Evolutionary conservation across 148 eudicot genomes (phyloP), one percentile per base, ranked within the genome.

Genomic region (Vaccinium macrocarpon): DNA sequence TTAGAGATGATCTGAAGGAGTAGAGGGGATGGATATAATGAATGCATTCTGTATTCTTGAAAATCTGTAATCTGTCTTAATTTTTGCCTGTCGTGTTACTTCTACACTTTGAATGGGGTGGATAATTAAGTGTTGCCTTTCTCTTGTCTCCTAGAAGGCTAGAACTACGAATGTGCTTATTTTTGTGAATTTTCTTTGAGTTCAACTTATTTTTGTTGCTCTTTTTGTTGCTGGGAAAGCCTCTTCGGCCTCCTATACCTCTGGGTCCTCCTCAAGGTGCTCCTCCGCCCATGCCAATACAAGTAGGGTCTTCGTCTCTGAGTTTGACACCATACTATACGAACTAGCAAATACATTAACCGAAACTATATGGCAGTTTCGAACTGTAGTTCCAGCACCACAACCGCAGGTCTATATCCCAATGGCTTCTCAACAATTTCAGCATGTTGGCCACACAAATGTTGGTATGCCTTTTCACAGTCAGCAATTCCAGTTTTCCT

Each of bases 281-380:
- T 91, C 91, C 88, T 86, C 95, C 95, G 4, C 88, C 94, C 12
- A 88, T 93, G 91, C 85, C 95, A n/a, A 85, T 90, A 81, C 98
- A 92, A 90, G 99, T 97, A 86, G 85, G 86, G 84, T 50, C 15
- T 9, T 79, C 62, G 38, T 76, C 86, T 49, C 76, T 27, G 8
- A 27, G 23, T 12, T 83, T 52, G 59, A 48, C 25, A 48, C 32
- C 66, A 49, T 51, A 59, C 82, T 82, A 27, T 38, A 23, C 55
- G 11, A 51, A 50, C 27, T 42, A 42, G 49, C 55, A n/a, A 53
- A 72, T n/a, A 48, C 59, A 21, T 83, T 61, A 75, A 72, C 61
- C 32, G 14, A 68, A 49, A 82, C 38, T 79, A 85, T 82, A 79
- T 89, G 83, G 79, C 89, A 97, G 99, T 97, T 91, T 76, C 96